phyloP scores from a whole-genome alignment of 768 basidiomycete species.

The Mycena belliarum region DNA sequence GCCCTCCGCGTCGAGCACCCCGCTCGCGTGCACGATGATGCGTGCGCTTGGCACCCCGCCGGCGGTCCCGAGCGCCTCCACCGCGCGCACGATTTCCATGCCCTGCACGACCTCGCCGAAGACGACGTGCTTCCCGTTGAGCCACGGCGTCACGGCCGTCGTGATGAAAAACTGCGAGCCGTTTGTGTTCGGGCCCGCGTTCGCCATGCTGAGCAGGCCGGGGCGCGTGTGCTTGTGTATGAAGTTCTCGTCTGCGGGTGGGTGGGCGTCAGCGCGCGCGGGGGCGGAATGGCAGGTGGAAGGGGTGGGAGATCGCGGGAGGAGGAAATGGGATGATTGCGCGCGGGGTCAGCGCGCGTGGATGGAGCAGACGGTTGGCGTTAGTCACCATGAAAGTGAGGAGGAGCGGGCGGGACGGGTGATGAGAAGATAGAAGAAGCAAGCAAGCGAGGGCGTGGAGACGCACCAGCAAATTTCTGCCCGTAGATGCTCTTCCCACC shows the following conservation, averaged over 20 bases:
- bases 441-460: not conserved
- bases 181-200: slow-evolving; percentile 81
- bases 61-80: slow-evolving; percentile 42
- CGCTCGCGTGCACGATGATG: slow-evolving; percentile 46
- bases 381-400: too few species aligned
- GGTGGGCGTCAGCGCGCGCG: too few species aligned
- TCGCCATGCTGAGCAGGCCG: slow-evolving; percentile 77
- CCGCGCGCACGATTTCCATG: slow-evolving; percentile 49
- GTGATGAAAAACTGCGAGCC: slow-evolving; percentile 89
- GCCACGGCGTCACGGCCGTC: slow-evolving; percentile 70
- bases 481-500: slow-evolving; percentile 84
- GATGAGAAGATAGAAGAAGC: not conserved
- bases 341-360: too few species aligned
- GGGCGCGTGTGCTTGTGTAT: slow-evolving; percentile 69
- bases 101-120: slow-evolving; percentile 79
- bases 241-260: slow-evolving; percentile 80
- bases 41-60: slow-evolving; percentile 43
- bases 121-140: slow-evolving; percentile 84
- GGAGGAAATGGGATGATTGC: too few species aligned
- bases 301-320: too few species aligned
- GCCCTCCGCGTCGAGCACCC: not conserved
- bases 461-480: slow-evolving; percentile 60
- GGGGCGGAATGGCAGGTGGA: too few species aligned
- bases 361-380: too few species aligned
- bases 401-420: too few species aligned